These are phyloP conservation scores for Catharanthus roseus DNA, from an alignment of 257 asterid genomes.

Conservation along the genomic window DNA sequence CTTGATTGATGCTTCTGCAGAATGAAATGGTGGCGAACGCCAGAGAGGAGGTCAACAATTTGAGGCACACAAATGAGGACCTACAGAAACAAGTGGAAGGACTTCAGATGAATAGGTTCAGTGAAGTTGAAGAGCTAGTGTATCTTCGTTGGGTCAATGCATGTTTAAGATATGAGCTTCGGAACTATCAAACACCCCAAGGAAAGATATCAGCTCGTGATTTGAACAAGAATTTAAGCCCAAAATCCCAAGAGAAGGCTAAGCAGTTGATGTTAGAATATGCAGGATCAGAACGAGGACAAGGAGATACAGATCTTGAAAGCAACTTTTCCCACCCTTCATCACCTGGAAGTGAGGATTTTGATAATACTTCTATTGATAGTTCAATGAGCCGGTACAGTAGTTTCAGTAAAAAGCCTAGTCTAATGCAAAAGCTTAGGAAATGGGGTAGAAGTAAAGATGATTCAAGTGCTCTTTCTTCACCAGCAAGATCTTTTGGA, in stretches of 20 bases:
- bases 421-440: conserved; percentile 76
- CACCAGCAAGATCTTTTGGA: conserved; percentile 71
- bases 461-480: conserved; percentile 56
- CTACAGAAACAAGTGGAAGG: conserved; percentile 92
- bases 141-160: conserved; percentile 99
- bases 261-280: conserved; percentile 85
- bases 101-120: conserved; percentile 91
- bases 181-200: conserved; percentile 65
- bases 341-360: conserved; percentile 90
- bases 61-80: conserved; percentile 78
- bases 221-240: conserved; percentile 77
- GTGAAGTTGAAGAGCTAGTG: conserved; percentile 95
- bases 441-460: conserved; percentile 84
- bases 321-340: conserved; percentile 78
- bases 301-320: conserved; percentile 86
- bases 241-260: conserved; percentile 80
- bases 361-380: conserved; percentile 64
- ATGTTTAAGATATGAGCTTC: conserved; percentile 84
- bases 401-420: conserved; percentile 63
- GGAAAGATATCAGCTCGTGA: conserved; percentile 85
- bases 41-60: conserved; percentile 61
- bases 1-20: conserved; percentile 36
- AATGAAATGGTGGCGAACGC: conserved; percentile 77
- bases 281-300: conserved; percentile 94
- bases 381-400: conserved; percentile 68